phyloP scores from a whole-genome alignment of 768 basidiomycete species.

The Clavulina sp. region DNA sequence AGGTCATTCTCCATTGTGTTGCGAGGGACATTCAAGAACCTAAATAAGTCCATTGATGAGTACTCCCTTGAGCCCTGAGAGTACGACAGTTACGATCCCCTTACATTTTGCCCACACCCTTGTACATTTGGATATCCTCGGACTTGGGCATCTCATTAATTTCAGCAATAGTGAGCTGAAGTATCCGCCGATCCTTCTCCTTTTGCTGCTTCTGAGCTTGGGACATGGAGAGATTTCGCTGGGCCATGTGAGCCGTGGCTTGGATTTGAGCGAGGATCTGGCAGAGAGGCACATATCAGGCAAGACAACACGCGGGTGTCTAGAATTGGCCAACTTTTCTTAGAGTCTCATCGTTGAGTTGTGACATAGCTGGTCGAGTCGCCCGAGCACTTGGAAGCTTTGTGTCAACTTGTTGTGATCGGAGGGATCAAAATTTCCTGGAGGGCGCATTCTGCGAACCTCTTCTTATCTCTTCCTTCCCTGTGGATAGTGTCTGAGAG shows the following conservation, averaged over 20 bases:
- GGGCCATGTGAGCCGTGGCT: conserved; percentile 73
- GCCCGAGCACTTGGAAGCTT: too few species aligned
- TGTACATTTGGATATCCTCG: conserved; percentile 69
- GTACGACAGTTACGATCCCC: conserved; percentile 13
- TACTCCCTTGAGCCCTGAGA: neutral
- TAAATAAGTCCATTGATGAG: conserved; percentile 16
- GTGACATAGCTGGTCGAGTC: too few species aligned
- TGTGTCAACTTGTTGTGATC: too few species aligned
- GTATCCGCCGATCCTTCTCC: conserved; percentile 75
- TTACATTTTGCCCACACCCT: conserved; percentile 92
- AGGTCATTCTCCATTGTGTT: conserved; percentile 62
- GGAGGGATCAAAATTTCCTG: too few species aligned
- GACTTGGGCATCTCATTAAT: conserved; percentile 35
- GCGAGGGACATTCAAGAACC: conserved; percentile 83
- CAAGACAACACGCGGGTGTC: too few species aligned
- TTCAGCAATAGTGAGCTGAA: conserved; percentile 79
- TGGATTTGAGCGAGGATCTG: conserved; percentile 91
- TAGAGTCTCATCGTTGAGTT: conserved; percentile 63
- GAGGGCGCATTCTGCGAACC: too few species aligned
- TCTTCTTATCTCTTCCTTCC: too few species aligned
- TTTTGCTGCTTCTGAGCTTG: conserved; percentile 61
- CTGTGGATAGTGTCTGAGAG: too few species aligned
- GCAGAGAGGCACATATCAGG: too few species aligned
- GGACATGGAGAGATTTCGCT: conserved; percentile 54
- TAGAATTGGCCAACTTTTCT: conserved; percentile 43